Conservation (phyloP, 495 filamentous ascomycete species). For the Hypomontagnella submonticulosa region DNA sequence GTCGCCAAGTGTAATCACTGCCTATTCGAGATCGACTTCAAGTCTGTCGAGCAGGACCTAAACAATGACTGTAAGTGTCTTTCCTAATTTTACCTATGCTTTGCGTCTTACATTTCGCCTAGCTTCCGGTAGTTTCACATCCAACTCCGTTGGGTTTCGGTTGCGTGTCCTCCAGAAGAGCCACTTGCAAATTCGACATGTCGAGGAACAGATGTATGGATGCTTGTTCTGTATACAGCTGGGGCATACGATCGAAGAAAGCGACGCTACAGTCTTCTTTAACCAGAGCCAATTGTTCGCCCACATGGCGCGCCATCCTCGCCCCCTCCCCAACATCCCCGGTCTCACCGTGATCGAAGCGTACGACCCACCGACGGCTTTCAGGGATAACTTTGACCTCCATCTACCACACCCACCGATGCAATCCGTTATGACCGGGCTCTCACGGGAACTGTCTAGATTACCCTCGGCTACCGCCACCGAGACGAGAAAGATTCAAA, state of each 20-base stretch:
- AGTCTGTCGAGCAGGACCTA: conserved; percentile 52
- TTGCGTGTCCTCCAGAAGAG: conserved; percentile 57
- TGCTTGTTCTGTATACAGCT: conserved; percentile 56
- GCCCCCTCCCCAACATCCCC: conserved; percentile 52
- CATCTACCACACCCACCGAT: conserved; percentile 53
- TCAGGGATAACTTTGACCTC: conserved; percentile 58
- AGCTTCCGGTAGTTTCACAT: conserved; percentile 51
- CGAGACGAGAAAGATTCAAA: conserved; percentile 45
- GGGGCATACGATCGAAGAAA: conserved; percentile 51
- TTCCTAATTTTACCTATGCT: background rate
- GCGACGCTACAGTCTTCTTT: conserved; percentile 58
- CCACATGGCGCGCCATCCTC: conserved; percentile 55
- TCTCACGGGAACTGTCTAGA: conserved; percentile 43
- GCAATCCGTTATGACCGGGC: conserved; percentile 45
- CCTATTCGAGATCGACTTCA: conserved; percentile 54
- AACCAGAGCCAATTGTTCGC: conserved; percentile 51
- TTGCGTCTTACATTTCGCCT: conserved; percentile 18
- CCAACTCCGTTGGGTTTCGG: conserved; percentile 50
- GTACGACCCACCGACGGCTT: conserved; percentile 28
- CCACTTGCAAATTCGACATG: conserved; percentile 50
- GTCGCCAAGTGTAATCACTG: conserved; percentile 56
- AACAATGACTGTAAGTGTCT: conserved; percentile 47
- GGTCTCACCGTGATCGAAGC: conserved; percentile 55
- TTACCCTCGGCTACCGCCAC: conserved; percentile 52
- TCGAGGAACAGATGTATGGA: conserved; percentile 53